A percentile compares a stretch with the other conserved stretches of the same genome.
These are phyloP conservation scores for Eruca vesicaria DNA, from an alignment of 441 rosid species.

Conservation along the genomic window DNA sequence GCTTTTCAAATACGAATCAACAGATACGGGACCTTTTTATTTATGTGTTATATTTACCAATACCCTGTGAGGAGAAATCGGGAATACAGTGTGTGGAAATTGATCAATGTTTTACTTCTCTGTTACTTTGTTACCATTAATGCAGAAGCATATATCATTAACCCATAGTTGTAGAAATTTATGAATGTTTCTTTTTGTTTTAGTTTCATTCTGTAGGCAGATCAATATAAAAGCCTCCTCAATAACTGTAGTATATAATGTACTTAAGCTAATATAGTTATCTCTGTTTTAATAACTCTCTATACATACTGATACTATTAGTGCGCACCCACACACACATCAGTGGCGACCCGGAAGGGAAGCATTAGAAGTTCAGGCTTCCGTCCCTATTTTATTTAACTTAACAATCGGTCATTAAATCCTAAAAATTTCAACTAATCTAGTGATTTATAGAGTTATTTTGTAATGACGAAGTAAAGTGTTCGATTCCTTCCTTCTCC, in stretches of 20 bases:
- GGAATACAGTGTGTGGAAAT: background rate
- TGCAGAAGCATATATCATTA: background rate
- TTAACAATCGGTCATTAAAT: no score
- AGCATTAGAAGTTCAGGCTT: no score
- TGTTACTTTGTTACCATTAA: background rate
- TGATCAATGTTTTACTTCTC: background rate
- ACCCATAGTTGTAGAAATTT: background rate
- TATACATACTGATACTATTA: no score
- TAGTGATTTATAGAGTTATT: no score
- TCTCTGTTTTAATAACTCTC: background rate
- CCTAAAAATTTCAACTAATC: no score
- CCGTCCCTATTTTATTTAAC: no score
- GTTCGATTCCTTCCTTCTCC: no score
- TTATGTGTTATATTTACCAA: background rate
- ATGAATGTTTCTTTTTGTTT: background rate
- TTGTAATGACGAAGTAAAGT: no score
- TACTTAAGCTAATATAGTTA: no score
- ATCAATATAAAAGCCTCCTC: background rate
- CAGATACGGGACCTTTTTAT: background rate
- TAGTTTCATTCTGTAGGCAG: background rate
- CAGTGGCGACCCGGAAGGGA: no score
- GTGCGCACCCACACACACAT: no score
- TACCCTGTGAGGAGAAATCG: background rate
- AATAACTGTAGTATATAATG: background rate
- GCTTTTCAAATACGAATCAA: background rate